Conservation (phyloP, 164 flowering plant species). For the Taxillus chinensis region DNA sequence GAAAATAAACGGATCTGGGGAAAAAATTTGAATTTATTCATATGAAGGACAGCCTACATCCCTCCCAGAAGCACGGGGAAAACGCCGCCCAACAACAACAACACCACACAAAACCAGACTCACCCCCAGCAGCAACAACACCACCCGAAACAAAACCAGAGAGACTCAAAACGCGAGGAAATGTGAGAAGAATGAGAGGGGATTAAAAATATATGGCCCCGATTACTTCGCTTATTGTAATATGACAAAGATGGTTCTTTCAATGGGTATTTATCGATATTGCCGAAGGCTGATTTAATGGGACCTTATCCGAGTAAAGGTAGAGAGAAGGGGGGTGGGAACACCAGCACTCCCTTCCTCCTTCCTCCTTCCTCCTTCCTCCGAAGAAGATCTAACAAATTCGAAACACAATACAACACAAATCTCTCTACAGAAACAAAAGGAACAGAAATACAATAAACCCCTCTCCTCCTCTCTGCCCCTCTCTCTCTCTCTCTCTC, state of each 20-base stretch:
- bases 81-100: no score
- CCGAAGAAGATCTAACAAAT: no score
- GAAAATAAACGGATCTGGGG: neutral
- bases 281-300: neutral
- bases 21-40: neutral
- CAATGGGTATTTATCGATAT: neutral
- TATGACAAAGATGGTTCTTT: slow-evolving; percentile 13
- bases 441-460: no score
- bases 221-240: slow-evolving; percentile 10
- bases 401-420: neutral
- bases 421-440: no score
- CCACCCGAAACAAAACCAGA: neutral
- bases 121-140: no score
- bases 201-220: slow-evolving; percentile 58
- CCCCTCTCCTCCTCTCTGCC: no score
- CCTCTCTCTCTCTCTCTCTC: no score
- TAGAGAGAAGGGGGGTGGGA: neutral
- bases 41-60: neutral
- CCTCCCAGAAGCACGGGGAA: no score
- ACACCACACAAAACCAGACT: no score
- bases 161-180: neutral
- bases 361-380: no score
- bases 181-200: neutral
- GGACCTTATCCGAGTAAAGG: neutral
- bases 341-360: neutral